A percentile compares a stretch with the other conserved stretches of the same genome.
Evolutionary conservation across 106 monocot genomes (phyloP).

Genomic region (Cymbidium sinense): DNA sequence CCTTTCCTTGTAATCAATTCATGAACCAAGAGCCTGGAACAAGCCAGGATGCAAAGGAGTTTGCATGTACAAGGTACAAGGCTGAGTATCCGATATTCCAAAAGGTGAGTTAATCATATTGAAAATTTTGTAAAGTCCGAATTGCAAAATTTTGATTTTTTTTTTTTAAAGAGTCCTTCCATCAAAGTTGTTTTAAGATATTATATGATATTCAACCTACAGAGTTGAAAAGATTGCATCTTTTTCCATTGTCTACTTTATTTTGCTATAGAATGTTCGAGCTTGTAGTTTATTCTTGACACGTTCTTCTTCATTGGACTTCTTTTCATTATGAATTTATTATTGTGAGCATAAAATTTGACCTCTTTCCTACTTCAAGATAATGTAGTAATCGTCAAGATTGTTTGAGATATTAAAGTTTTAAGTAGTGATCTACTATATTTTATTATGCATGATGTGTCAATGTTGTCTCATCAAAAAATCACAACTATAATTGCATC

Average conservation of each 20-base stretch:
- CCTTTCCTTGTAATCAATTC: conserved; percentile 97
- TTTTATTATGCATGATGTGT: background rate
- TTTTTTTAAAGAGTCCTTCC: background rate
- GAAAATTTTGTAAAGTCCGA: background rate
- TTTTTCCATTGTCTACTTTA: background rate
- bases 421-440: background rate
- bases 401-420: background rate
- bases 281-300: background rate
- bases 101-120: conserved; percentile 41
- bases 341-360: background rate
- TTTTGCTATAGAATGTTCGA: background rate
- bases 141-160: background rate
- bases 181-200: too few relatives aligned
- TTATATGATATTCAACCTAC: background rate
- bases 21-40: conserved; percentile 75
- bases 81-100: conserved; percentile 95
- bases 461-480: background rate
- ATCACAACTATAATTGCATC: background rate
- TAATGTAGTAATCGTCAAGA: background rate
- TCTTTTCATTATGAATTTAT: background rate
- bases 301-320: background rate
- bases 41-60: conserved; percentile 57
- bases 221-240: background rate
- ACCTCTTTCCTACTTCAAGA: background rate
- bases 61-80: conserved; percentile 85